Conservation (phyloP, 228 moss, liverwort and hornwort genomes). For the Sphagnum magellanicum region DNA sequence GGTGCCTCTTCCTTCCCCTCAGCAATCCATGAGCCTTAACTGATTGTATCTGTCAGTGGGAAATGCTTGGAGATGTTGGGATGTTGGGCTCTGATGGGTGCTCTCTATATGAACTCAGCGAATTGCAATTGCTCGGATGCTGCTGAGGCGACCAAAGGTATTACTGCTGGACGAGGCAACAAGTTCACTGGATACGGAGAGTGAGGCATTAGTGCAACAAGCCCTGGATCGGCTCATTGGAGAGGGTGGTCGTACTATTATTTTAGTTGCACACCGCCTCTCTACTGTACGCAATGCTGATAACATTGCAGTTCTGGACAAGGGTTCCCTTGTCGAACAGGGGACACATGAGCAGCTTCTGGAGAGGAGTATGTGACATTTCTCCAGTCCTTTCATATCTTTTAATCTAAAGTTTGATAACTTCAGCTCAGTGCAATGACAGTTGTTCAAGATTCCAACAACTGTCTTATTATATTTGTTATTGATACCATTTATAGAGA, state of each 20-base stretch:
- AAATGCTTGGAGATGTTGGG: no score
- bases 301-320: slow-evolving; percentile 93
- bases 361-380: slow-evolving; percentile 35
- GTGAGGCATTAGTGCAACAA: slow-evolving; percentile 93
- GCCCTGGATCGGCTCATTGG: slow-evolving; percentile 88
- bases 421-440: neutral
- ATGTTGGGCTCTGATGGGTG: neutral
- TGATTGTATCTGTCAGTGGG: no score
- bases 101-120: slow-evolving; percentile 32
- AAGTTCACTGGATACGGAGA: slow-evolving; percentile 93
- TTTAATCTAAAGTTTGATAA: neutral
- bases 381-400: no score
- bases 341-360: slow-evolving; percentile 85
- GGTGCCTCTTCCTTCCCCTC: no score
- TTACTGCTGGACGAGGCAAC: slow-evolving; percentile 94
- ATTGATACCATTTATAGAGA: neutral
- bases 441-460: neutral
- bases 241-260: slow-evolving; percentile 87
- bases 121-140: slow-evolving; percentile 95
- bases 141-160: slow-evolving; percentile 80
- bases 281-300: slow-evolving; percentile 97
- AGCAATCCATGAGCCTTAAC: no score
- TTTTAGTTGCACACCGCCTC: slow-evolving; percentile 88
- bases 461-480: neutral
- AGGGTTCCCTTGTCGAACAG: slow-evolving; percentile 83